Conservation (phyloP, 75 land plant species). For the Adiantum capillusveneris region DNA sequence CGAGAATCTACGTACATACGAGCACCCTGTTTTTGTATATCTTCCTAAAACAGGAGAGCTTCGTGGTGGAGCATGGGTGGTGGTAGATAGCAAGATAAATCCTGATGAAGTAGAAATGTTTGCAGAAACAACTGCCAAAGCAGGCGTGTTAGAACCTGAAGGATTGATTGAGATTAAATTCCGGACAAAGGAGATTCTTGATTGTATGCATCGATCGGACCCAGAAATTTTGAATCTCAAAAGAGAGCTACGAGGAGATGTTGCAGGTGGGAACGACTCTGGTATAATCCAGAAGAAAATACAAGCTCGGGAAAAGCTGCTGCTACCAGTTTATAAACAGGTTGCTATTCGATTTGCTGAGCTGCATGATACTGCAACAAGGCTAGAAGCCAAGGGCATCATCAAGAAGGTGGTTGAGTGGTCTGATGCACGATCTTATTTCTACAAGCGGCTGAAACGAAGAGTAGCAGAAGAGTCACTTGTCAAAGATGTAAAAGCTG, state of each 20-base stretch:
- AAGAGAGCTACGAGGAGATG: slow-evolving; percentile 38
- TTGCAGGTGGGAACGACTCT: slow-evolving; percentile 15
- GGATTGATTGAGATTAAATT: slow-evolving; percentile 97
- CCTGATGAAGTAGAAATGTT: slow-evolving; percentile 95
- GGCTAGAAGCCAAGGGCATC: slow-evolving; percentile 97
- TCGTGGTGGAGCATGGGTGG: slow-evolving; percentile 99
- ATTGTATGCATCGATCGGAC: slow-evolving; percentile 92
- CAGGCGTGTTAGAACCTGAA: slow-evolving; percentile 95
- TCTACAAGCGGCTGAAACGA: slow-evolving; percentile 67
- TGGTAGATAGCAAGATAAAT: slow-evolving; percentile 93
- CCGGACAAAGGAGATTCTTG: slow-evolving; percentile 62
- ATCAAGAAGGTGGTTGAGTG: slow-evolving; percentile 69
- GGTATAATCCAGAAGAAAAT: slow-evolving; percentile 43
- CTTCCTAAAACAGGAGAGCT: slow-evolving; percentile 92
- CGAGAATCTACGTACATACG: slow-evolving; percentile 87
- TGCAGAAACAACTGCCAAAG: slow-evolving; percentile 82
- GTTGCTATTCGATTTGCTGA: slow-evolving; percentile 89
- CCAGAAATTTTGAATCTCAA: slow-evolving; percentile 46
- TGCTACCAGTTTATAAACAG: slow-evolving; percentile 82
- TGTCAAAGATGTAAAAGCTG: slow-evolving; percentile 48
- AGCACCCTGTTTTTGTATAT: slow-evolving; percentile 92
- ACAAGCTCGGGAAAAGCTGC: slow-evolving; percentile 63
- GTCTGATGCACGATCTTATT: slow-evolving; percentile 58
- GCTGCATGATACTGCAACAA: slow-evolving; percentile 81
- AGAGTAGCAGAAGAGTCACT: slow-evolving; percentile 67